Base-by-base conservation (phyloP, 2,329 filamentous ascomycete genomes). In the Rhinocladiella mackenziei region DNA sequence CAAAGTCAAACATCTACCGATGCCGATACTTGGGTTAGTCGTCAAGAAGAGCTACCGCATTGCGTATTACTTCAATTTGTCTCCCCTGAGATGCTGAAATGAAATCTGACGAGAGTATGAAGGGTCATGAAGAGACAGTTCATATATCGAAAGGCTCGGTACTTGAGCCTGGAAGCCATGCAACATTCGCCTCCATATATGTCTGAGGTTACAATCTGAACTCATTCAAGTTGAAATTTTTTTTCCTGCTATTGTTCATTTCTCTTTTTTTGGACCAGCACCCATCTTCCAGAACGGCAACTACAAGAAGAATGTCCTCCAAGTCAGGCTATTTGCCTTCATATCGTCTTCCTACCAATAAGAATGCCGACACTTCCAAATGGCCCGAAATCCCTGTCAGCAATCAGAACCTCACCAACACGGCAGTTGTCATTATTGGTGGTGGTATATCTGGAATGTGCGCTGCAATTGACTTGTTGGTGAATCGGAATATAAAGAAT, bases 341-440 rank as follows among this genome's bases (percentile, higher is more conserved):
- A 10, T 34, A 43, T 14, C 23, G 31, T 11, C 18, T n/a, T 14
- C 29, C n/a, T 9, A 25, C 31, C 15, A 18, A 18, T 13, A 23
- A 39, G 15, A 11, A 6, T n/a, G 15, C n/a, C 19, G 5, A 30
- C 13, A 17, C 17, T n/a, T n/a, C n/a, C 19, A 10, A 9, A 31
- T 43, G 40, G 29, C 30, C 23, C 10, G 34, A 17, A 15, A 14
- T 14, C 10, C 8, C 39, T 5, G 15, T 39, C 9, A 31, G 6
- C 25, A 48, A 44, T 31, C 22, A 43, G 14, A 48, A 40, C 20
- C 31, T 53, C 23, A 46, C 46, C 5, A 56, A 56, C 31, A 48
- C 74, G 0, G 70, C 72, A 2, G 74, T 78, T 1, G 69, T 77
- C 7, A 78, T 79, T 34, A 73, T 80, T 26, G 76, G 76, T 2